These are phyloP conservation scores for Lichtheimia hyalospora DNA, from an alignment of 371 early-diverging fungal species.

Conservation along the genomic window DNA sequence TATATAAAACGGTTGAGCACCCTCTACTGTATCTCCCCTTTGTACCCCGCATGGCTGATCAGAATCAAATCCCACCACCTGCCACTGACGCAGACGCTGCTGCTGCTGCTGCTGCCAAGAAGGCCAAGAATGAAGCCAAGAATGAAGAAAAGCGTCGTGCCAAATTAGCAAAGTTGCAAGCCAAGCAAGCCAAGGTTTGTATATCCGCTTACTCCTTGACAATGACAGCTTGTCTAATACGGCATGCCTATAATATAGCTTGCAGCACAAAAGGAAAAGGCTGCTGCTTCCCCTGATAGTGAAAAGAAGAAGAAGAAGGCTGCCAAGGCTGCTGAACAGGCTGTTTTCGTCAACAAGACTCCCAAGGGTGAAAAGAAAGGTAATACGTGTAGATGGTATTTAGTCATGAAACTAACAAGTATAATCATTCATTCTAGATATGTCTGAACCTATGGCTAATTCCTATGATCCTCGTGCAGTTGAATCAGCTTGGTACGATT, in stretches of 20 bases:
- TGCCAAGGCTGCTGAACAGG: constrained; percentile 51
- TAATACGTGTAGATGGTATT: constrained; percentile 12
- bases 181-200: constrained; percentile 75
- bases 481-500: constrained; percentile 96
- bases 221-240: neutral
- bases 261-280: constrained; percentile 52
- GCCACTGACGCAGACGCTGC: constrained; percentile 15
- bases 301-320: constrained; percentile 65
- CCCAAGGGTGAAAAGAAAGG: constrained; percentile 92
- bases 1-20: too few relatives aligned
- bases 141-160: constrained; percentile 92
- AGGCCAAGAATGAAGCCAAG: constrained; percentile 76
- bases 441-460: constrained; percentile 78
- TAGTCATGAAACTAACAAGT: neutral
- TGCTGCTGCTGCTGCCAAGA: constrained; percentile 43
- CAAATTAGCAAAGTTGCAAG: constrained; percentile 93
- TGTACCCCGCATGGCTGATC: constrained; percentile 1
- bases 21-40: too few relatives aligned
- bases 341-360: constrained; percentile 78
- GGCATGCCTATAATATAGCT: constrained; percentile 19
- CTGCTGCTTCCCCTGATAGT: constrained; percentile 36
- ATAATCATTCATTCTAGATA: constrained; percentile 53
- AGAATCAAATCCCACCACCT: neutral
- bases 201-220: neutral
- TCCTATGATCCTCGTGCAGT: constrained; percentile 93